Evolutionary conservation across 2,329 filamentous ascomycete genomes (phyloP), one percentile per base, ranked within the genome.

Genomic region (Alternaria tenuissima): DNA sequence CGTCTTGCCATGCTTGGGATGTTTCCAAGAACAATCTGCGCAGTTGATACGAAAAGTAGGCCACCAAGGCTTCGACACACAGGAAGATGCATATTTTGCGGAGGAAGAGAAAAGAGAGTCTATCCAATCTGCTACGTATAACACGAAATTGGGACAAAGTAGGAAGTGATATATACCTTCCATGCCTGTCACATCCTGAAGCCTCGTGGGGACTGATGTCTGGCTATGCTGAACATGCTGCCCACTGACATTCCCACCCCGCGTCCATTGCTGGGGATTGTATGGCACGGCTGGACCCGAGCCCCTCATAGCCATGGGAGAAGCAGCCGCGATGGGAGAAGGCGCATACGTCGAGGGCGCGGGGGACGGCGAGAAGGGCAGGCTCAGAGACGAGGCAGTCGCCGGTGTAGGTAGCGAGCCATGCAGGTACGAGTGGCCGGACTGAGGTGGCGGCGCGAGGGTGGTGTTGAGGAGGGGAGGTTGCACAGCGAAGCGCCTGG

Each of bases 261-360:
- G 76, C 66, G 74, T 77, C 82, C 82, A 84, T 78, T 84, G 81
- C 67, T 81, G 80, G 36, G 82, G 82, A 67, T 84, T 83, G 75
- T 84, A 84, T 1, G 81, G 78, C 49, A 74, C 72, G 38, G 67
- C 68, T 47, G 72, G 59, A 55, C 34, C 54, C n/a, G 58, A 48
- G 48, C 53, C 58, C 66, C 74, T 72, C 72, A 76, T 71, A 8
- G 77, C 74, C 77, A 79, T 77, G 49, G 77, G 73, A 51, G 75
- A 77, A 57, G 72, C 65, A 51, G 72, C 63, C 9, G 68, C 59
- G 53, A 62, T 58, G n/a, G 75, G 71, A 22, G 73, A 75, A 18
- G 73, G 65, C 49, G 74, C 68, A 72, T 76, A 76, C 36, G 73
- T 62, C 60, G 75, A 75, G 36, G 75, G 66, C 34, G 74, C 70